Conservation (phyloP, 305 asterid species). For the Euphrasia arctica region DNA sequence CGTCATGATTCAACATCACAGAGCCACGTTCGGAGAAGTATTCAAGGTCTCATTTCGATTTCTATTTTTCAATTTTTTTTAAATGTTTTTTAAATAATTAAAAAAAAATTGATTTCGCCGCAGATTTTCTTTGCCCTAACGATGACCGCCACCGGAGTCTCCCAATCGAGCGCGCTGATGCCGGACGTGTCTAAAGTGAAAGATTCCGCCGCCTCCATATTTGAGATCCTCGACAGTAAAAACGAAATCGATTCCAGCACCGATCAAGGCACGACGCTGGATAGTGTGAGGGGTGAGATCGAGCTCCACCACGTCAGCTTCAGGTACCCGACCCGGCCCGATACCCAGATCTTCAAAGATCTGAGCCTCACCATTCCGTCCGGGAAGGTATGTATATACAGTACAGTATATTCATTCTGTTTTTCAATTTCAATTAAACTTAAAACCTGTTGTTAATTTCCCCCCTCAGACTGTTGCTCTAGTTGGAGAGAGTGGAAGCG, state of each 20-base stretch:
- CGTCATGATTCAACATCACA: conserved; percentile 44
- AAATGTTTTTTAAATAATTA: no score
- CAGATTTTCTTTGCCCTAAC: conserved; percentile 70
- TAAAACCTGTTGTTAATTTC: not conserved
- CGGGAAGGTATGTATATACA: conserved; percentile 44
- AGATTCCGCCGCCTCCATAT: conserved; percentile 52
- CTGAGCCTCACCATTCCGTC: conserved; percentile 52
- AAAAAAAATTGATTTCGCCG: not conserved
- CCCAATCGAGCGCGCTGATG: conserved; percentile 51
- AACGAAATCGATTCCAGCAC: conserved; percentile 47
- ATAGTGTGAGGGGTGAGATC: conserved; percentile 43
- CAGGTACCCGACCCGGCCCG: conserved; percentile 64
- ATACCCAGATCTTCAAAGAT: conserved; percentile 51
- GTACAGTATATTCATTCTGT: no score
- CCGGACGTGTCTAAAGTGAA: conserved; percentile 50
- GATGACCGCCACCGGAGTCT: conserved; percentile 56
- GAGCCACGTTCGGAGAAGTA: conserved; percentile 57
- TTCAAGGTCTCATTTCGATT: conserved; percentile 40
- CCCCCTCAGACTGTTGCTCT: conserved; percentile 51
- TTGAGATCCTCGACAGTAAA: conserved; percentile 47
- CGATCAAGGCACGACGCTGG: conserved; percentile 37
- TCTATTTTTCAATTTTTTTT: not conserved
- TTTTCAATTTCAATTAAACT: not conserved
- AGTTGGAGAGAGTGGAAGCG: conserved; percentile 86
- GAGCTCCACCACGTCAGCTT: conserved; percentile 55